A percentile compares a stretch with the other conserved stretches of the same genome.
Conservation (phyloP, 208 protist genomes). For the Trypanosoma melophagium region DNA sequence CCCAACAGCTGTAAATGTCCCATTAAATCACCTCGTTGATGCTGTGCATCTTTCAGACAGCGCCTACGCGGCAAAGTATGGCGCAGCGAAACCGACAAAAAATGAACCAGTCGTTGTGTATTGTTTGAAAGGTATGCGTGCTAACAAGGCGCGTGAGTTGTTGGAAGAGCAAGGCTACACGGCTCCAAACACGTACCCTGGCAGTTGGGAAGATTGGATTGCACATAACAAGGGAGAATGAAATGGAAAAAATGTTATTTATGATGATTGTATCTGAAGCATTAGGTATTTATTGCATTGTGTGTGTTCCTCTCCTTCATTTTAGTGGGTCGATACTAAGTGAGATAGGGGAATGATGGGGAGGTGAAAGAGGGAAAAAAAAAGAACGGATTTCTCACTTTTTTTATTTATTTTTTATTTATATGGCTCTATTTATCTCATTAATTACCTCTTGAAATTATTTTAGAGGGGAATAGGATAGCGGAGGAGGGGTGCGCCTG, state of each 20-base stretch:
- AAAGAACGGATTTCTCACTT: neutral
- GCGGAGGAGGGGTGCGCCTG: too few species aligned
- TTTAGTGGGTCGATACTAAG: too few species aligned
- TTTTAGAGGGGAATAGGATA: neutral
- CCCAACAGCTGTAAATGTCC: slow-evolving; percentile 22
- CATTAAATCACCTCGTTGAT: slow-evolving; percentile 4
- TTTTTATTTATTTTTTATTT: slow-evolving; percentile 6
- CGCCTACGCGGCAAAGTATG: too few species aligned
- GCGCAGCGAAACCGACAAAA: slow-evolving; percentile 1
- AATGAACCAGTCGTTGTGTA: slow-evolving; percentile 18
- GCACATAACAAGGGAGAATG: too few species aligned
- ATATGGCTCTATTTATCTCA: neutral
- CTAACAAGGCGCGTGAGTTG: slow-evolving; percentile 1
- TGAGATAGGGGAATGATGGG: too few species aligned
- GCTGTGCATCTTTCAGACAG: neutral
- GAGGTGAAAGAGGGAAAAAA: too few species aligned
- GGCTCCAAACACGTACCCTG: slow-evolving; percentile 4
- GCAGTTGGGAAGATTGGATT: slow-evolving; percentile 22
- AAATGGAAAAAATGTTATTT: too few species aligned
- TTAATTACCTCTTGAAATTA: neutral
- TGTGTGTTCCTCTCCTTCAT: too few species aligned
- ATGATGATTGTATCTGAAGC: too few species aligned
- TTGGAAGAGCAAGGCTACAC: slow-evolving; percentile 21
- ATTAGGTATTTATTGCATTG: too few species aligned
- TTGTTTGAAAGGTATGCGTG: slow-evolving; percentile 23